Evolutionary conservation across 1,284 basidiomycete species (phyloP).

Genomic region (Malassezia equina): DNA sequence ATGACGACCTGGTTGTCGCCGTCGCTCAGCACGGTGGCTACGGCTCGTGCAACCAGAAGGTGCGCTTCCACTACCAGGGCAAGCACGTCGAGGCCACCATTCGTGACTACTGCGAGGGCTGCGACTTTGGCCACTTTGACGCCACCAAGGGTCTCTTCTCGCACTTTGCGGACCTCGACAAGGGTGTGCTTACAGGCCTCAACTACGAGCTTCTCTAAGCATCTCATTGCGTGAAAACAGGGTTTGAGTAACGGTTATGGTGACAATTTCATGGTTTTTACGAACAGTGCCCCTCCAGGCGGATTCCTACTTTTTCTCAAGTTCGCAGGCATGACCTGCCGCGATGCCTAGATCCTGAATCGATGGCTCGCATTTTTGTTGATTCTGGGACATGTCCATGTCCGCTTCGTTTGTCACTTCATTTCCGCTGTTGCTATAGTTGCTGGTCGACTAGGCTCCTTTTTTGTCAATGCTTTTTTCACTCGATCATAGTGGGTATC

Average conservation of each 20-base stretch:
- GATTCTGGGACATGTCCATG: neutral
- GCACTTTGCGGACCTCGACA: slow-evolving; percentile 26
- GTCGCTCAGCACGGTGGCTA: slow-evolving; percentile 32
- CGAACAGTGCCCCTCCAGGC: neutral
- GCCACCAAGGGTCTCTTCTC: slow-evolving; percentile 31
- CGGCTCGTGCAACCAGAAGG: slow-evolving; percentile 33
- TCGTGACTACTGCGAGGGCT: slow-evolving; percentile 33
- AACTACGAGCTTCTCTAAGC: slow-evolving; percentile 20
- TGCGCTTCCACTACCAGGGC: slow-evolving; percentile 33
- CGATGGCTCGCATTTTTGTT: neutral
- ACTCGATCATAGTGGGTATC: neutral
- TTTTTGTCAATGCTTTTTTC: slow-evolving; percentile 1
- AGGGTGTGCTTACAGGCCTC: slow-evolving; percentile 30
- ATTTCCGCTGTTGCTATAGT: slow-evolving; percentile 8
- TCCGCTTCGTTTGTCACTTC: neutral
- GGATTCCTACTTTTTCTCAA: neutral
- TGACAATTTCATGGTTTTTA: neutral
- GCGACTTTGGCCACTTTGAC: slow-evolving; percentile 34
- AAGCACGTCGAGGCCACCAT: slow-evolving; percentile 32
- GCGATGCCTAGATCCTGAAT: neutral
- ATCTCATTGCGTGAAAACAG: neutral
- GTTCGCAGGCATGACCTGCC: neutral
- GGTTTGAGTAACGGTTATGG: neutral
- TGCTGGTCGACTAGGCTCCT: slow-evolving; percentile 12
- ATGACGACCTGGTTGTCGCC: slow-evolving; percentile 31